These are phyloP conservation scores for Backusella mclennaniae DNA, from an alignment of 192 early-diverging fungal genomes.

Conservation along the genomic window DNA sequence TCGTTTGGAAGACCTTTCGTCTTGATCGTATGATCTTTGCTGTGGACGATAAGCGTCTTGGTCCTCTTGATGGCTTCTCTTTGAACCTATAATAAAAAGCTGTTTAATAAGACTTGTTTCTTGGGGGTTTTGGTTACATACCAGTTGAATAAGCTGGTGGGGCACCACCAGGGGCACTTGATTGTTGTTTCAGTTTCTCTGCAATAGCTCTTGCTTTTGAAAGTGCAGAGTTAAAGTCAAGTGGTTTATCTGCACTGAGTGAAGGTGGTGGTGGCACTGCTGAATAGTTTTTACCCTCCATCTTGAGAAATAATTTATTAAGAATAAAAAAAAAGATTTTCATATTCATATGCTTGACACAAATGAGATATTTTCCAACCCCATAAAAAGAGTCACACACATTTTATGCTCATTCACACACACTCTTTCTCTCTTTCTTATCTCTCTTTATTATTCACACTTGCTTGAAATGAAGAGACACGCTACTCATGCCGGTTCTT, in stretches of 20 bases:
- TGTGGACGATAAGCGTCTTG: background rate
- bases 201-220: slow-evolving; percentile 80
- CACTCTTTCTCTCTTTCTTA: background rate
- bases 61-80: slow-evolving; percentile 29
- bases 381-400: background rate
- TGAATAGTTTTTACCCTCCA: slow-evolving; percentile 38
- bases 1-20: slow-evolving; percentile 33
- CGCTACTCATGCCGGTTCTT: slow-evolving; percentile 69
- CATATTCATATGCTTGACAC: background rate
- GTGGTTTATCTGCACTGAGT: slow-evolving; percentile 29
- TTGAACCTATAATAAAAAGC: background rate
- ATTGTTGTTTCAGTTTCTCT: slow-evolving; percentile 56
- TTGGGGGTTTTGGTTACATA: background rate
- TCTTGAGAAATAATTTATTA: background rate
- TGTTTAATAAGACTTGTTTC: too few relatives aligned
- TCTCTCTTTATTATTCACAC: background rate
- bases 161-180: slow-evolving; percentile 17
- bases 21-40: slow-evolving; percentile 28
- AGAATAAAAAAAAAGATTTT: background rate
- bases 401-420: background rate
- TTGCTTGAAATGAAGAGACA: slow-evolving; percentile 28
- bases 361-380: too few relatives aligned
- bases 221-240: slow-evolving; percentile 67
- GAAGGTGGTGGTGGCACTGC: slow-evolving; percentile 41
- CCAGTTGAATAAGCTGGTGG: slow-evolving; percentile 14